Evolutionary conservation across 345 rosid species (phyloP), one percentile per base, ranked within the genome.

Genomic region (Anacardium occidentale): DNA sequence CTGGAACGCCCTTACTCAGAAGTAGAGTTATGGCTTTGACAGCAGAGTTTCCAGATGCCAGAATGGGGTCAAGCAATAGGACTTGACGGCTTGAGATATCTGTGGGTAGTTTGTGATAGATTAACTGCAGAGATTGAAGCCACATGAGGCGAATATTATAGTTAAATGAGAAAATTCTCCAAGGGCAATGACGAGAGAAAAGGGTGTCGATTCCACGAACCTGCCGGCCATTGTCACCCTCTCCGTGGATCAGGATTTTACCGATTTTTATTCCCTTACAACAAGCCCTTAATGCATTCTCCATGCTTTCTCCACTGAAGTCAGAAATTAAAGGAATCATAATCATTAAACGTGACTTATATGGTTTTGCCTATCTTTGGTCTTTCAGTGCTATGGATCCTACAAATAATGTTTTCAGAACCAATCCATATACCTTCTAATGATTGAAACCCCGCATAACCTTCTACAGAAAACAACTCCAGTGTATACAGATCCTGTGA

Each of bases 241-340:
- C 93, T 80, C 92, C 85, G 65, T 88, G 97, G 65, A 91, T 91
- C 40, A 91, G 91, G 52, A 94, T 86, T 85, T 92, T 94, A 42
- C 98, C 97, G 22, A 94, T 88, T 81, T 90, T 94, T 67, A 90
- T 90, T 69, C 97, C 90, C 65, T 94, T 92, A 79, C 98, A 92
- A 71, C 98, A 94, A 21, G 97, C 98, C 78, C 97, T 83, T 64
- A 94, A 79, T 24, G 97, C 97, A 64, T 92, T 94, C 75, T 92
- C 97, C 97, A 94, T 94, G 88, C 98, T 94, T 77, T 94, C 94
- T 42, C 98, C 98, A 67, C 98, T 94, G 75, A 26, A 44, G 47
- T 7, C 3, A n/a, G 24, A 11, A 71, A 74, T n/a, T 24, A 32
- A 34, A 32, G 26, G 7, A 48, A 65, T 17, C 20, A 40, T 22